Evolutionary conservation across 768 basidiomycete genomes (phyloP).

Genomic region (Suillus hirtellus): DNA sequence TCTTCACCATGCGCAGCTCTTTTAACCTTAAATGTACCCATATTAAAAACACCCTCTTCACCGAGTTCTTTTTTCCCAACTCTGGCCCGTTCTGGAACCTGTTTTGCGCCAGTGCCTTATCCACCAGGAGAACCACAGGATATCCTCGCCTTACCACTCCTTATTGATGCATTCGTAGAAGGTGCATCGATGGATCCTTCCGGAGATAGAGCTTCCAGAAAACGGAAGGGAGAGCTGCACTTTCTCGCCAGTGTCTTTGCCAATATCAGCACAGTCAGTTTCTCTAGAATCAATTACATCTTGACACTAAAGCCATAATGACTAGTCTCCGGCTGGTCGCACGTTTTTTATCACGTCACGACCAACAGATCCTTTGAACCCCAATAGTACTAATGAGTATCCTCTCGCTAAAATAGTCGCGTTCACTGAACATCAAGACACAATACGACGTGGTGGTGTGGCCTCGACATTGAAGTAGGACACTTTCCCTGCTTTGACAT

Average conservation of each 20-base stretch:
- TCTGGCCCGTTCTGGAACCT: conserved; percentile 80
- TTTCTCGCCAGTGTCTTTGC: conserved; percentile 95
- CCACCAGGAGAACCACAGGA: conserved; percentile 54
- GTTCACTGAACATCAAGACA: conserved; percentile 89
- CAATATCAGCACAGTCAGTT: conserved; percentile 77
- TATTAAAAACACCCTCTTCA: conserved; percentile 46
- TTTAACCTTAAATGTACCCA: conserved; percentile 62
- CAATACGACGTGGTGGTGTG: conserved; percentile 85
- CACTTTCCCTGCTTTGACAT: conserved; percentile 9
- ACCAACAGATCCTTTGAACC: conserved; percentile 47
- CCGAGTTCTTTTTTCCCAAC: conserved; percentile 66
- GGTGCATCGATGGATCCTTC: conserved; percentile 59
- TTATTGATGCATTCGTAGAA: conserved; percentile 88
- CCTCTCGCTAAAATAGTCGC: conserved; percentile 79
- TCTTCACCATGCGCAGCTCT: conserved; percentile 64
- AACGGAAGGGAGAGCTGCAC: conserved; percentile 78
- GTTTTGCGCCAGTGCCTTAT: conserved; percentile 70
- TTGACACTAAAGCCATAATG: background rate
- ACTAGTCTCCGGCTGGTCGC: conserved; percentile 74
- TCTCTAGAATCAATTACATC: background rate
- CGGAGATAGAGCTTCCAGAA: conserved; percentile 46
- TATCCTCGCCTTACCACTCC: conserved; percentile 69
- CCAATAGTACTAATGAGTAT: conserved; percentile 59
- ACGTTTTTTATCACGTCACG: conserved; percentile 75
- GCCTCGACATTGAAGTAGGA: conserved; percentile 83